Evolutionary conservation across 2,329 filamentous ascomycete species (phyloP).

Genomic region (Trichophyton mentagrophytes): DNA sequence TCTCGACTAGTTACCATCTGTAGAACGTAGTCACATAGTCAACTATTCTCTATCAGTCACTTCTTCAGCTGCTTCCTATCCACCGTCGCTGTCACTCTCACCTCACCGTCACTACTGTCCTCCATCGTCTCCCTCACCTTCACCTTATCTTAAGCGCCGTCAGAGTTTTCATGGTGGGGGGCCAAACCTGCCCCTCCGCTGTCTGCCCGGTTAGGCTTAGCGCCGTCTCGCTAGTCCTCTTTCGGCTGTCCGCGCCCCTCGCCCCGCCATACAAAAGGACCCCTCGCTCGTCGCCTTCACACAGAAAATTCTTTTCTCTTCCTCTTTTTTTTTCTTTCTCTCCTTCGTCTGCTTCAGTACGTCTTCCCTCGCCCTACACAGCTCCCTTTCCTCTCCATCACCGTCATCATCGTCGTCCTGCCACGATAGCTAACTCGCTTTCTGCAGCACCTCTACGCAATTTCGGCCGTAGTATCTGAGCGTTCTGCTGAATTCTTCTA

Average conservation of each 20-base stretch:
- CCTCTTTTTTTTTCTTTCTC: constrained; percentile 20
- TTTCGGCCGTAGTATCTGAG: constrained; percentile 39
- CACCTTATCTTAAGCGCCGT: neutral
- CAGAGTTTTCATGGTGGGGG: constrained; percentile 19
- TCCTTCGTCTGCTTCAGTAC: constrained; percentile 35
- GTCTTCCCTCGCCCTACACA: constrained; percentile 22
- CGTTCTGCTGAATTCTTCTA: constrained; percentile 33
- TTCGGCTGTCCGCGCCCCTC: constrained; percentile 13
- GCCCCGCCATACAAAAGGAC: constrained; percentile 37
- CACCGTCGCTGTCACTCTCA: too few species aligned
- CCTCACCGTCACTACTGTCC: neutral
- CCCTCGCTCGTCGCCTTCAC: constrained; percentile 27
- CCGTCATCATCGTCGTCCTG: constrained; percentile 6
- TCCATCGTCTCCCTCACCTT: neutral
- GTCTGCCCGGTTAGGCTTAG: constrained; percentile 13
- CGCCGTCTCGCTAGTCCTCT: constrained; percentile 1
- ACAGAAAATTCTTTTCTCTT: constrained; percentile 22
- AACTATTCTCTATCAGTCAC: neutral
- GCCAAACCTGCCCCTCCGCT: constrained; percentile 16
- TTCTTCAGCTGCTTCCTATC: neutral
- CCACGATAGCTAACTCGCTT: constrained; percentile 17
- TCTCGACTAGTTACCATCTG: too few species aligned
- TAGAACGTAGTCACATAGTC: too few species aligned
- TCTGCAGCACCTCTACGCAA: constrained; percentile 39
- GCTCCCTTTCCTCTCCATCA: constrained; percentile 22